Base-by-base conservation (phyloP, 2,329 filamentous ascomycete genomes). In the Mycosphaerelloides madeirae region DNA sequence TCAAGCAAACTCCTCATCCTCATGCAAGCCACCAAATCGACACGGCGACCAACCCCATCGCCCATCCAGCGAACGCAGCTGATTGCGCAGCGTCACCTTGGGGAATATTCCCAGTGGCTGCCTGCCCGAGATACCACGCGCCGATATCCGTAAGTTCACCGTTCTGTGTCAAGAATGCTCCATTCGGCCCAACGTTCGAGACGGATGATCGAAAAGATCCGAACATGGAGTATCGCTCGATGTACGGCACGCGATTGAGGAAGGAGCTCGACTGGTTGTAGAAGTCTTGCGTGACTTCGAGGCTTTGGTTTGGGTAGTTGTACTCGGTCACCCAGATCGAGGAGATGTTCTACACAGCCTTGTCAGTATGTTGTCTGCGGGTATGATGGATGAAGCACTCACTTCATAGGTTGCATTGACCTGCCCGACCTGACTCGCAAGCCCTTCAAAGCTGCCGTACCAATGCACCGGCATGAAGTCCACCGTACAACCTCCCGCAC, bases 301-400 rank as follows among this genome's bases (percentile, higher is more conserved):
- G 72, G 19, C 74, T 68, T 56, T 78, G 71, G 49, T 83, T 65
- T 43, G 69, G 63, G 41, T 75, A 74, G 29, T 83, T 85, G 63
- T 84, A 89, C 65, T 93, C 87, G 19, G 87, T 91, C 9, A 91
- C 72, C 87, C 86, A 91, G 49, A 90, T 78, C 3, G 76, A 19
- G 29, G 43, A 45, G 43, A 45, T 41, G 31, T 45, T 45, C 22
- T 35, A 19, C 9, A 35, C 6, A 32, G 5, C 13, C 31, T 32
- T 6, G 13, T 16, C 14, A 18, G 15, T 19, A 33, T 12, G n/a
- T 14, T 6, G 28, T 29, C 28, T 8, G 31, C 31, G 31, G 16
- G n/a, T 12, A 15, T 8, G n/a, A 6, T 19, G 15, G 11, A 12
- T 73, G 66, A 65, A 60, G 71, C 80, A 66, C 14, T 58, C 59